Percentiles rank a stretch among this genome's conserved stretches.
These are phyloP conservation scores for Lichina pygmaea DNA, from an alignment of 495 filamentous ascomycete species.

Conservation along the genomic window DNA sequence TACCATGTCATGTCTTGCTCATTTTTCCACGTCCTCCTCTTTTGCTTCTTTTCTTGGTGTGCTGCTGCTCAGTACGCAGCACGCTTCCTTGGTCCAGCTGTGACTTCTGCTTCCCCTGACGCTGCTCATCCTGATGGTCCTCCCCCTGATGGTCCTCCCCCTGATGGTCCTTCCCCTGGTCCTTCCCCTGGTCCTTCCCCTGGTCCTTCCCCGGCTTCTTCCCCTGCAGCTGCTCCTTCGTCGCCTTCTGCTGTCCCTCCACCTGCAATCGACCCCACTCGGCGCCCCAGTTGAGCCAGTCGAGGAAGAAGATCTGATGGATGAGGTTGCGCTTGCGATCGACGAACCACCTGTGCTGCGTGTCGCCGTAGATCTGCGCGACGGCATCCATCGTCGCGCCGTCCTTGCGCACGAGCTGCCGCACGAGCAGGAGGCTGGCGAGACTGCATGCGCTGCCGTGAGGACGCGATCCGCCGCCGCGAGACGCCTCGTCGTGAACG, in stretches of 20 bases:
- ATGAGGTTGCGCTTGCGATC: slow-evolving; percentile 25
- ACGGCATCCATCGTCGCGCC: slow-evolving; percentile 18
- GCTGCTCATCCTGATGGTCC: neutral
- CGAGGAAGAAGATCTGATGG: slow-evolving; percentile 34
- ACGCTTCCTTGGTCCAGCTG: too few species aligned
- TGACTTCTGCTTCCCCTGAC: neutral
- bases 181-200: neutral
- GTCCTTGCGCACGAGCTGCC: slow-evolving; percentile 26
- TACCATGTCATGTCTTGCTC: too few species aligned
- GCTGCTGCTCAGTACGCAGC: too few species aligned
- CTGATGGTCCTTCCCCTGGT: neutral
- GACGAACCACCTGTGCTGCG: slow-evolving; percentile 23
- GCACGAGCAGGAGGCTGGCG: slow-evolving; percentile 30
- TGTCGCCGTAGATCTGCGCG: slow-evolving; percentile 28
- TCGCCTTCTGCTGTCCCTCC: neutral
- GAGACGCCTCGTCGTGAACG: slow-evolving; percentile 46
- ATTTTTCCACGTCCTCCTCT: too few species aligned
- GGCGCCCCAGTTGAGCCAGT: slow-evolving; percentile 35
- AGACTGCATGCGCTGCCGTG: slow-evolving; percentile 31
- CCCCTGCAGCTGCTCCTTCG: neutral
- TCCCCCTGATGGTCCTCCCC: neutral
- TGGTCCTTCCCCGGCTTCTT: neutral
- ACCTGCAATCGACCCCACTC: neutral
- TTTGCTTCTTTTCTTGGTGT: too few species aligned
- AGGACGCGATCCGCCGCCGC: slow-evolving; percentile 24